Percentiles rank a stretch among this genome's conserved stretches.
Evolutionary conservation across 257 asterid genomes (phyloP).

Genomic region (Ligustrum vulgare): DNA sequence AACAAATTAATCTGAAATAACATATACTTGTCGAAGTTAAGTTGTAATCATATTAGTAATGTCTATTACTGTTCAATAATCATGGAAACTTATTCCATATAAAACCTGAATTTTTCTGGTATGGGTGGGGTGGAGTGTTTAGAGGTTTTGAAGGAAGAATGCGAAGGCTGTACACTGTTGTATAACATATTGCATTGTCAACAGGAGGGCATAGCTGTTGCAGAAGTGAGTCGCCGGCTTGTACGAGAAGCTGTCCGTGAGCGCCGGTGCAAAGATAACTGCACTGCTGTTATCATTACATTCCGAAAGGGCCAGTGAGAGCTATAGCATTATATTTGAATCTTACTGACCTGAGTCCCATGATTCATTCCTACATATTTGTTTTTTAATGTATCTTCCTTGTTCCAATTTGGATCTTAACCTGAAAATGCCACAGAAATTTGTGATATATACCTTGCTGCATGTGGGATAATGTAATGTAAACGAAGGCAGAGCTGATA

Average conservation of each 20-base stretch:
- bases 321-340: background rate
- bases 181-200: conserved; percentile 13
- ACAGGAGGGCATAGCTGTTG: conserved; percentile 67
- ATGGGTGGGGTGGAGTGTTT: background rate
- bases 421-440: no score
- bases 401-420: no score
- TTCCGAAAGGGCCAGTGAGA: conserved; percentile 32
- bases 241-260: conserved; percentile 90
- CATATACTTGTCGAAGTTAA: background rate
- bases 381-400: background rate
- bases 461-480: background rate
- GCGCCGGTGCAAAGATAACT: conserved; percentile 86
- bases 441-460: background rate
- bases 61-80: background rate
- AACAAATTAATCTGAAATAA: background rate
- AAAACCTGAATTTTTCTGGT: background rate
- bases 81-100: background rate
- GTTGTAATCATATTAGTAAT: background rate
- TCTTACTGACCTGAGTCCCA: background rate
- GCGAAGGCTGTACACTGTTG: conserved; percentile 1
- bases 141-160: conserved; percentile 1
- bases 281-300: conserved; percentile 73
- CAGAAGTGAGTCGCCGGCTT: conserved; percentile 68
- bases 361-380: background rate
- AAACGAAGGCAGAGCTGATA: background rate